Evolutionary conservation across 208 protist species (phyloP).

Genomic region (Porcisia hertigi): DNA sequence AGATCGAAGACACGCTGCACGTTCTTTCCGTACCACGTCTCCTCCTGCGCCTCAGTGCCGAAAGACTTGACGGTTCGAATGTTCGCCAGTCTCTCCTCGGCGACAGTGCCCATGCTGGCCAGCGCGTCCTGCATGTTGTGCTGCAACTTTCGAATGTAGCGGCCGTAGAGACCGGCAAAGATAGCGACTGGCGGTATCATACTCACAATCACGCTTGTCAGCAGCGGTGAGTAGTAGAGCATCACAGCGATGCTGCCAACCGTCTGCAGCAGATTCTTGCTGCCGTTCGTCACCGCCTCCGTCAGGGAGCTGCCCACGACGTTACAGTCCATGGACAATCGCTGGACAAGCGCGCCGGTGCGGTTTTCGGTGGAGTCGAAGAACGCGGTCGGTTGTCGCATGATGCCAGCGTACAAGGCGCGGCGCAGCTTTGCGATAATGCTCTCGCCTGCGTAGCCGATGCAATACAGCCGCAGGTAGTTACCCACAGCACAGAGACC

Average conservation of each 20-base stretch:
- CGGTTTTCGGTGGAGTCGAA: conserved; percentile 82
- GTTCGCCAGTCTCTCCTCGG: conserved; percentile 80
- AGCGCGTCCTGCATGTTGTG: conserved; percentile 81
- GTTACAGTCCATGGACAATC: conserved; percentile 90
- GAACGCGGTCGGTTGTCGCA: conserved; percentile 72
- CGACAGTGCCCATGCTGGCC: conserved; percentile 74
- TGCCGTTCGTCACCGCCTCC: conserved; percentile 76
- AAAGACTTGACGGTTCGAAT: conserved; percentile 88
- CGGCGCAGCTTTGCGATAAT: conserved; percentile 76
- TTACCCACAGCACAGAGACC: conserved; percentile 67
- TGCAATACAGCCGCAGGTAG: conserved; percentile 68
- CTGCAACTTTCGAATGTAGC: conserved; percentile 78
- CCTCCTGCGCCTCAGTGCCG: conserved; percentile 61
- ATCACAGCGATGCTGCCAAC: conserved; percentile 81
- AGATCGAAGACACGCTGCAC: conserved; percentile 69
- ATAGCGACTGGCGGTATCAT: conserved; percentile 85
- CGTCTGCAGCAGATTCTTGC: conserved; percentile 84
- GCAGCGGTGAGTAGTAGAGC: conserved; percentile 86
- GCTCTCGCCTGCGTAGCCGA: conserved; percentile 74
- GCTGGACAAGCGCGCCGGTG: conserved; percentile 77
- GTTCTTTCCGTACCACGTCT: conserved; percentile 74
- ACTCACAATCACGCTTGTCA: conserved; percentile 79
- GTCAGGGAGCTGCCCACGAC: conserved; percentile 82
- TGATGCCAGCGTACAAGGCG: conserved; percentile 61
- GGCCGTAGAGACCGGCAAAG: conserved; percentile 84